Evolutionary conservation across 257 asterid genomes (phyloP).

Genomic region (Solanum piurae): DNA sequence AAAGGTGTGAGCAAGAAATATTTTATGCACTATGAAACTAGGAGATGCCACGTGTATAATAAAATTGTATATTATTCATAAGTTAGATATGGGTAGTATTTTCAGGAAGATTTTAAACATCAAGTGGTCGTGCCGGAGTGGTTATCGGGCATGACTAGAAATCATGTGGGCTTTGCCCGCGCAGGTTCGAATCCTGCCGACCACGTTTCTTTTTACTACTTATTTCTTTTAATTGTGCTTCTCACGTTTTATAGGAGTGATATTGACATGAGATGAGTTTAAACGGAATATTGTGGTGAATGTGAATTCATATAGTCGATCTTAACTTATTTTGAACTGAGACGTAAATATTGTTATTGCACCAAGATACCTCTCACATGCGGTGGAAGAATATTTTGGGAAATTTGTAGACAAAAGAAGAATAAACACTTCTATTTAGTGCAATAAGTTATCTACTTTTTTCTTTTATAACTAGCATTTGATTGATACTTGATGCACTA

Average conservation of each 20-base stretch:
- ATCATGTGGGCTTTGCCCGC: conserved; percentile 99
- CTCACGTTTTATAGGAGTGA: neutral
- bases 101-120: fast-evolving
- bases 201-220: conserved; percentile 25
- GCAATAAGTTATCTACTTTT: neutral
- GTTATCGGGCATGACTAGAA: conserved; percentile 99
- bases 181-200: conserved; percentile 99
- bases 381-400: neutral
- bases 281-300: neutral
- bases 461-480: neutral
- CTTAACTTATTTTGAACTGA: neutral
- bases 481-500: neutral
- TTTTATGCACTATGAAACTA: neutral
- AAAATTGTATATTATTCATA: no score
- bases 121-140: conserved; percentile 98
- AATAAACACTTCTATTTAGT: neutral
- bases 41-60: neutral
- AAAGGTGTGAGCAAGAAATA: neutral
- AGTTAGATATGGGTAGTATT: fast-evolving
- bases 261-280: neutral
- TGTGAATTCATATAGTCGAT: neutral
- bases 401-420: neutral
- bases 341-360: neutral
- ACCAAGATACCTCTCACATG: neutral
- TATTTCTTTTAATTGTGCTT: no score